These are phyloP conservation scores for Podila epigama DNA, from an alignment of 192 early-diverging fungal genomes.

Conservation along the genomic window DNA sequence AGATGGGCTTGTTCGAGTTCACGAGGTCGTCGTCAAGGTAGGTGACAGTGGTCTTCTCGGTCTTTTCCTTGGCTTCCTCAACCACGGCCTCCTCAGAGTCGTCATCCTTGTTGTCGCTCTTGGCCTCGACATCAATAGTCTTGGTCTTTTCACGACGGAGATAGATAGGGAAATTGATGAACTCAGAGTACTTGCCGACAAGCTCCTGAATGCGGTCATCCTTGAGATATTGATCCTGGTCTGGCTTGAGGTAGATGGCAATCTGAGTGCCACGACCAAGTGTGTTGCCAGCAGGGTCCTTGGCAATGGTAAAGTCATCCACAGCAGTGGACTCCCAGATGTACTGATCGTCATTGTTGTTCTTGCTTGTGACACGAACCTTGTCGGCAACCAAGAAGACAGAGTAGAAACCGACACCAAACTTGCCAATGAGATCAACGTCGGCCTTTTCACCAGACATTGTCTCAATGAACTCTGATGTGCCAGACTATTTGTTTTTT, in stretches of 20 bases:
- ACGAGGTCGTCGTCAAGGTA: constrained; percentile 78
- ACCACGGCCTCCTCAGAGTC: constrained; percentile 40
- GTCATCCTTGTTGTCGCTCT: constrained; percentile 28
- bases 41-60: constrained; percentile 63
- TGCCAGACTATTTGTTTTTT: constrained; percentile 71
- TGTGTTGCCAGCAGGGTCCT: constrained; percentile 90
- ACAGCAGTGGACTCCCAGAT: constrained; percentile 96
- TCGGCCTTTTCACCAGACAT: constrained; percentile 81
- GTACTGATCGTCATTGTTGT: constrained; percentile 87
- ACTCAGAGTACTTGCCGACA: constrained; percentile 92
- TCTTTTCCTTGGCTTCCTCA: constrained; percentile 57
- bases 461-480: constrained; percentile 84
- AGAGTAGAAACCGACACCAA: constrained; percentile 99
- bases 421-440: constrained; percentile 92
- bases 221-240: constrained; percentile 84
- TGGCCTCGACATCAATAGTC: constrained; percentile 56
- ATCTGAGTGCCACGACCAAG: constrained; percentile 96
- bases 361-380: constrained; percentile 91
- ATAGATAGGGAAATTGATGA: constrained; percentile 98
- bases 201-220: constrained; percentile 69
- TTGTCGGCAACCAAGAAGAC: constrained; percentile 96
- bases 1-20: constrained; percentile 94
- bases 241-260: constrained; percentile 88
- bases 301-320: constrained; percentile 87
- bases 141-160: constrained; percentile 71